Conservation (phyloP, 2,329 filamentous ascomycete species). For the Biscogniauxia mediterranea region DNA sequence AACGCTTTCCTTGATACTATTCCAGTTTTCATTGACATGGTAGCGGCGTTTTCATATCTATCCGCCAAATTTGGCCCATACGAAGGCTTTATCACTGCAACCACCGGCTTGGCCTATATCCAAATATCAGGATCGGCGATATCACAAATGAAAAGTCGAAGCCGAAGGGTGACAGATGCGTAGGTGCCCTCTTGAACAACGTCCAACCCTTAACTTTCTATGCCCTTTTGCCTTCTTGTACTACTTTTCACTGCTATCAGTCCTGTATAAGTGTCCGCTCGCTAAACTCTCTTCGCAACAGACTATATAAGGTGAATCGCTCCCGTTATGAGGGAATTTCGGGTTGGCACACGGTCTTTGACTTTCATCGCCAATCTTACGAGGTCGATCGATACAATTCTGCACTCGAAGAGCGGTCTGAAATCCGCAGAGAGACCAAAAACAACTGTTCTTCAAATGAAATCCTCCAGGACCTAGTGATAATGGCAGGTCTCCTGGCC, state of each 20-base stretch:
- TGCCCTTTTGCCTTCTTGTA: background rate
- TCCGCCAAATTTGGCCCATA: conserved; percentile 58
- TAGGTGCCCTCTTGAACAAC: conserved; percentile 20
- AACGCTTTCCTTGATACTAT: conserved; percentile 56
- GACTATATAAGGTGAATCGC: conserved; percentile 32
- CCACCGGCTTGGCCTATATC: conserved; percentile 56
- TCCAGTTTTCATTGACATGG: conserved; percentile 60
- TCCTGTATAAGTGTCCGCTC: conserved; percentile 1
- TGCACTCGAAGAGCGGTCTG: conserved; percentile 44
- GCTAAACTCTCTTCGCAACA: conserved; percentile 51
- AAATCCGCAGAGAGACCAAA: conserved; percentile 38
- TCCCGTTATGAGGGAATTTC: conserved; percentile 54
- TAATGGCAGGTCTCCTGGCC: conserved; percentile 68
- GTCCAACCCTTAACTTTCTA: background rate
- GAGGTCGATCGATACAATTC: conserved; percentile 54
- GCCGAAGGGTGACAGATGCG: conserved; percentile 50
- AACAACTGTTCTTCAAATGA: conserved; percentile 50
- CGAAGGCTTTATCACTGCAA: conserved; percentile 61
- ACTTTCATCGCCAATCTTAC: conserved; percentile 58
- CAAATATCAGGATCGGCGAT: conserved; percentile 54
- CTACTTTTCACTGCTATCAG: too few species aligned
- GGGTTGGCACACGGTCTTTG: conserved; percentile 58
- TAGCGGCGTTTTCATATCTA: conserved; percentile 58
- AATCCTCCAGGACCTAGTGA: conserved; percentile 58
- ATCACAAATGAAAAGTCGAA: conserved; percentile 46